A percentile compares a stretch with the other conserved stretches of the same genome.
phyloP scores from a whole-genome alignment of 768 basidiomycete genomes.

The Naganishia onofrii region DNA sequence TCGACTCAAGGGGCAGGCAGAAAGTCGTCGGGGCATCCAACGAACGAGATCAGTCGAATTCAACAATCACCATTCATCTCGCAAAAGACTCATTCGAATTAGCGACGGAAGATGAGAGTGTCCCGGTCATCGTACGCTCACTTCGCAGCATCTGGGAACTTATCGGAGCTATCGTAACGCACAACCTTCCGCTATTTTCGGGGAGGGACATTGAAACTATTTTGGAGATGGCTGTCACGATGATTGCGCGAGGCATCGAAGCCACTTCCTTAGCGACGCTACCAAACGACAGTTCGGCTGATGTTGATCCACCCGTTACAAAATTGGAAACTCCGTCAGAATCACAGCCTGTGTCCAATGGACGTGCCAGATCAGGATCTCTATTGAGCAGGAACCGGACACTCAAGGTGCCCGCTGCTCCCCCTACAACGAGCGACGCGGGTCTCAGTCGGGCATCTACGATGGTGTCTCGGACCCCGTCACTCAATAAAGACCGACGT shows the following conservation, averaged over 20 bases:
- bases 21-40: background rate
- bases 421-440: slow-evolving; percentile 4
- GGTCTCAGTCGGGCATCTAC: slow-evolving; percentile 3
- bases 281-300: background rate
- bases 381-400: slow-evolving; percentile 9
- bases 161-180: slow-evolving; percentile 39
- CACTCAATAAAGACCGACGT: background rate
- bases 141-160: slow-evolving; percentile 39
- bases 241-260: slow-evolving; percentile 13
- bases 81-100: background rate
- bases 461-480: background rate
- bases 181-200: slow-evolving; percentile 45
- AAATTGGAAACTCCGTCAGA: slow-evolving; percentile 4
- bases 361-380: slow-evolving; percentile 11
- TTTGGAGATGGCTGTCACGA: slow-evolving; percentile 31
- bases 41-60: slow-evolving; percentile 14
- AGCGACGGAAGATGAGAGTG: background rate
- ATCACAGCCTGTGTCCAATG: background rate
- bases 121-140: slow-evolving; percentile 13
- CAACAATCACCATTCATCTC: slow-evolving; percentile 18
- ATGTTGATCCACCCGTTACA: background rate
- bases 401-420: slow-evolving; percentile 16
- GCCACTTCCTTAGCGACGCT: background rate
- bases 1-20: slow-evolving; percentile 13
- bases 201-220: slow-evolving; percentile 39